Percentiles rank a stretch among this genome's conserved stretches.
These are phyloP conservation scores for Exophiala bonariae DNA, from an alignment of 2,329 filamentous ascomycete genomes.

Conservation along the genomic window DNA sequence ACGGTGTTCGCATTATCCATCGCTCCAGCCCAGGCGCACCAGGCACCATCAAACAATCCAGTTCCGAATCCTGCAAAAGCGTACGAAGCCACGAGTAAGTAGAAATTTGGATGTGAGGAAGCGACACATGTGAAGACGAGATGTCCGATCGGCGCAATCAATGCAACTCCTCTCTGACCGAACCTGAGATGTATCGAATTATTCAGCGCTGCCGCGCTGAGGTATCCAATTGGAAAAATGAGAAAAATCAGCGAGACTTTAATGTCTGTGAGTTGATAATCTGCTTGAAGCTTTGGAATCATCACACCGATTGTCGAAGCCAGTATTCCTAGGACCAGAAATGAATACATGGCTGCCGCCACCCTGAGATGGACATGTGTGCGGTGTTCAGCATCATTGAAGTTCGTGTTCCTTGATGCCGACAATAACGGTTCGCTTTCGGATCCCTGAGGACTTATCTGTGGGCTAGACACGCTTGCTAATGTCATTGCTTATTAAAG, in stretches of 20 bases:
- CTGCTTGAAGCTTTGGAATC: slow-evolving; percentile 36
- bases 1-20: slow-evolving; percentile 40
- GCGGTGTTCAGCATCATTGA: not conserved
- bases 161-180: slow-evolving; percentile 44
- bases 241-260: slow-evolving; percentile 48
- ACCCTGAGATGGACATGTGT: not conserved
- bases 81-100: slow-evolving; percentile 32
- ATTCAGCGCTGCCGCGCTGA: slow-evolving; percentile 42
- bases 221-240: slow-evolving; percentile 43
- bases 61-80: slow-evolving; percentile 37
- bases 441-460: too few species aligned
- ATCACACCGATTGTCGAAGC: slow-evolving; percentile 26
- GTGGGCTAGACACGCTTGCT: too few species aligned
- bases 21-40: slow-evolving; percentile 46
- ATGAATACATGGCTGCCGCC: slow-evolving; percentile 3
- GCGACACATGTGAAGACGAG: slow-evolving; percentile 32
- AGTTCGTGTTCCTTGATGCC: too few species aligned
- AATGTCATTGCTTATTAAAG: too few species aligned
- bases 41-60: slow-evolving; percentile 44
- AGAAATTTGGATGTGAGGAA: slow-evolving; percentile 34
- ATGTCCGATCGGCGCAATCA: slow-evolving; percentile 40
- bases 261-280: slow-evolving; percentile 44
- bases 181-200: slow-evolving; percentile 38
- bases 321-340: slow-evolving; percentile 4
- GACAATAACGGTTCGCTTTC: too few species aligned